Evolutionary conservation across 495 filamentous ascomycete genomes (phyloP).

Genomic region (Aspergillus biplanus): DNA sequence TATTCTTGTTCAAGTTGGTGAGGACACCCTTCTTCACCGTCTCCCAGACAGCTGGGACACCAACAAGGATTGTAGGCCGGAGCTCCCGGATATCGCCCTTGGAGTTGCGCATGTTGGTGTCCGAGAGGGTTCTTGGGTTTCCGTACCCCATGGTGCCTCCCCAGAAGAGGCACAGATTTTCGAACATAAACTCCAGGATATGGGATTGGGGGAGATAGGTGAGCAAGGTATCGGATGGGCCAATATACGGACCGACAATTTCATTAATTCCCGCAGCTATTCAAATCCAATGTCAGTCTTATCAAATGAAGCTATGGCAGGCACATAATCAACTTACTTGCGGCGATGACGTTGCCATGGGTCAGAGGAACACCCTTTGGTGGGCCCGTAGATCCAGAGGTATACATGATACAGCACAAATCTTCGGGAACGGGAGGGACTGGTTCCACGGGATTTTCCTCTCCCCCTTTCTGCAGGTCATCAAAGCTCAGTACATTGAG

Average conservation of each 20-base stretch:
- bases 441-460: conserved; percentile 80
- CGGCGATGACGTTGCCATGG: conserved; percentile 86
- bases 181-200: conserved; percentile 97
- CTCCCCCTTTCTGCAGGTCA: conserved; percentile 79
- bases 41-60: conserved; percentile 97
- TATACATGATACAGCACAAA: conserved; percentile 99
- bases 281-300: conserved; percentile 8
- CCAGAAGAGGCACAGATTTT: conserved; percentile 91
- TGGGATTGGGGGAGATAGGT: conserved; percentile 94
- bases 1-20: conserved; percentile 77
- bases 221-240: conserved; percentile 82
- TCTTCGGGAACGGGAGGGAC: conserved; percentile 82
- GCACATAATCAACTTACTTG: conserved; percentile 58
- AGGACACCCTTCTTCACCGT: conserved; percentile 97
- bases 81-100: conserved; percentile 95
- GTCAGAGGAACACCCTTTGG: conserved; percentile 94
- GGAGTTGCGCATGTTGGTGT: conserved; percentile 88
- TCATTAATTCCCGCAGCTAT: conserved; percentile 84
- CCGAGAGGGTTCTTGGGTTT: conserved; percentile 89
- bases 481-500: conserved; percentile 82
- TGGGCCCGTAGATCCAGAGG: conserved; percentile 94
- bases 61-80: conserved; percentile 87
- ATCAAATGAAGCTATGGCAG: background rate
- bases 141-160: conserved; percentile 97
- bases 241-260: conserved; percentile 82